phyloP scores from a whole-genome alignment of 176 grass and related monocot species.

The Lolium perenne region DNA sequence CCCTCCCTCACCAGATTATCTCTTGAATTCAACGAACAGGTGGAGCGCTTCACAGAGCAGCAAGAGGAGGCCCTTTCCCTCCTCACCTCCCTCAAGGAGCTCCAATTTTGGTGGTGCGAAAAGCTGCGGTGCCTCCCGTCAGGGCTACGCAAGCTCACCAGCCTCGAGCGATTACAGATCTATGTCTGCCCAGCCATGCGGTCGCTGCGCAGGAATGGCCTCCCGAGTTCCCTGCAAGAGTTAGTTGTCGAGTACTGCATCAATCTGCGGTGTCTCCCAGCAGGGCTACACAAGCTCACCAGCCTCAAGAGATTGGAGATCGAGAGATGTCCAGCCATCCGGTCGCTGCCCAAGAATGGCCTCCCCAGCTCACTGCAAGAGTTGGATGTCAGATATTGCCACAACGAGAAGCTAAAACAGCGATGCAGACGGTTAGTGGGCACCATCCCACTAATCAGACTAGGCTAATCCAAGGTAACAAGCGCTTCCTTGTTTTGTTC shows the following conservation, averaged over 20 bases:
- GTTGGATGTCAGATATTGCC: fast-evolving
- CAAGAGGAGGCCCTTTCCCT: not conserved
- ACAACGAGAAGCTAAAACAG: not conserved
- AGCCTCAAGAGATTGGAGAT: no score
- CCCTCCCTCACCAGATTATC: not conserved
- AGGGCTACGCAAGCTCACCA: not conserved
- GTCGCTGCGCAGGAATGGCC: not conserved
- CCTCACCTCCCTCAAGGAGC: conserved; percentile 19
- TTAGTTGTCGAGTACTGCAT: not conserved
- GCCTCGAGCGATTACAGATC: not conserved
- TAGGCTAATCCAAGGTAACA: conserved; percentile 14
- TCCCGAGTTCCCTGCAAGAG: not conserved
- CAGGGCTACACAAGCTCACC: no score
- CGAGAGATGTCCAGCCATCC: no score
- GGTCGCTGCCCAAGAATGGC: no score
- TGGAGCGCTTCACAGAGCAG: conserved; percentile 7
- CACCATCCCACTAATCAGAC: not conserved
- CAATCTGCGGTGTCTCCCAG: not conserved
- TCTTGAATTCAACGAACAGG: fast-evolving
- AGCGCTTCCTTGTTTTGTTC: not conserved
- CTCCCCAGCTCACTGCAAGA: not conserved
- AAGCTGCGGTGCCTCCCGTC: not conserved
- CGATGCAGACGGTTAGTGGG: not conserved
- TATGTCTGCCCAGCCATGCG: fast-evolving
- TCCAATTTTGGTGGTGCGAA: fast-evolving